Evolutionary conservation across 805 yeast species (phyloP).

Genomic region (Maudiozyma saulgeensis): DNA sequence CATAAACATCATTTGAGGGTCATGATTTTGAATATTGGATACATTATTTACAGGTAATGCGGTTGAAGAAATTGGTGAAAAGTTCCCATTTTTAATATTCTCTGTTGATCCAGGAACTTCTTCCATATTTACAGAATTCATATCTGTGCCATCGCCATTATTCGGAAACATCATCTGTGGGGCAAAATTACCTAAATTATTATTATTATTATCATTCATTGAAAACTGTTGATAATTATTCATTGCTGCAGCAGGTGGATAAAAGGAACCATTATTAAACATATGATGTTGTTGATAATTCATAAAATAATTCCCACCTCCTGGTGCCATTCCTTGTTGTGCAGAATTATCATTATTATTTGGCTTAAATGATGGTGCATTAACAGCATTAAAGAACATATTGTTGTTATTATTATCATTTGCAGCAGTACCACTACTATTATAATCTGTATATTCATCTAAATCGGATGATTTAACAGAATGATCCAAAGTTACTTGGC

Average conservation of each 20-base stretch:
- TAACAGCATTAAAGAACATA: slow-evolving; percentile 16
- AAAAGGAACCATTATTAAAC: slow-evolving; percentile 5
- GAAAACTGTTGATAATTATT: slow-evolving; percentile 6
- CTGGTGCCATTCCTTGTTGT: background rate
- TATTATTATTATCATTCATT: background rate
- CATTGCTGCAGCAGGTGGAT: background rate
- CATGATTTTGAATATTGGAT: background rate
- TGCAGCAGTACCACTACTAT: slow-evolving; percentile 3
- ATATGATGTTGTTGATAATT: slow-evolving; percentile 5
- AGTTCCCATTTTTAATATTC: background rate
- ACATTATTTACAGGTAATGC: slow-evolving; percentile 6
- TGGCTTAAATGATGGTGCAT: slow-evolving; percentile 24
- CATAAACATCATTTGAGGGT: slow-evolving; percentile 5
- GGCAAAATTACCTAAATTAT: slow-evolving; percentile 2
- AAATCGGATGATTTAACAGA: slow-evolving; percentile 2
- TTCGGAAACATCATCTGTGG: slow-evolving; percentile 7
- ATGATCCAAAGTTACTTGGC: slow-evolving; percentile 4
- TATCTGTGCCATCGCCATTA: slow-evolving; percentile 1
- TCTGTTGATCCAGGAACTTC: background rate
- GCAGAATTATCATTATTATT: background rate
- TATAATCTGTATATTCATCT: slow-evolving; percentile 3
- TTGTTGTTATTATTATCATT: slow-evolving; percentile 1
- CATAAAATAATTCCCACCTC: background rate
- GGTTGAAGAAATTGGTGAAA: background rate
- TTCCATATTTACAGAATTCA: background rate